These are phyloP conservation scores for Gossypium thurberi DNA, from an alignment of 345 rosid species.

Conservation along the genomic window DNA sequence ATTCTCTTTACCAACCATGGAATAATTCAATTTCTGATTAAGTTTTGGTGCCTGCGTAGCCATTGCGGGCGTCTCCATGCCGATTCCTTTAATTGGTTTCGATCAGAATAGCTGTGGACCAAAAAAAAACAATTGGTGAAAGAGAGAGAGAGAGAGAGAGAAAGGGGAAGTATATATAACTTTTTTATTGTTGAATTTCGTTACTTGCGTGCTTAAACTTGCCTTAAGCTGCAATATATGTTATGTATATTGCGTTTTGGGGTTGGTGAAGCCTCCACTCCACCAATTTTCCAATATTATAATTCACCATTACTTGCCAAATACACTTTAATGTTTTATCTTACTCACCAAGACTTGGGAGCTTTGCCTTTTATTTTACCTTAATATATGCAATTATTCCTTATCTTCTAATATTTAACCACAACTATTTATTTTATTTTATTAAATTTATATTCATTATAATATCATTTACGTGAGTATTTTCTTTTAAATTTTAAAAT, in stretches of 20 bases:
- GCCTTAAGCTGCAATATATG: background rate
- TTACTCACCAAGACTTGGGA: no score
- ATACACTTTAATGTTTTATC: background rate
- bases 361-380: no score
- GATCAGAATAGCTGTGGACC: background rate
- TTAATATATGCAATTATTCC: no score
- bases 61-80: background rate
- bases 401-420: no score
- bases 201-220: conserved; percentile 21
- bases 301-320: background rate
- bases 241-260: background rate
- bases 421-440: no score
- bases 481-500: no score
- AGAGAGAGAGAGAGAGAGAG: conserved; percentile 14
- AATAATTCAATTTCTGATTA: conserved; percentile 11
- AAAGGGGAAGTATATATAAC: background rate
- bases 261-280: conserved; percentile 1
- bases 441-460: no score
- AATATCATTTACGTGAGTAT: no score
- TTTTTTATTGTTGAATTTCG: conserved; percentile 16
- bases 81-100: background rate
- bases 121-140: background rate
- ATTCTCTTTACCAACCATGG: conserved; percentile 7
- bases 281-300: background rate
- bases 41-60: conserved; percentile 15